These are phyloP conservation scores for Botrytis fabae DNA, from an alignment of 2,329 filamentous ascomycete species.

Conservation along the genomic window DNA sequence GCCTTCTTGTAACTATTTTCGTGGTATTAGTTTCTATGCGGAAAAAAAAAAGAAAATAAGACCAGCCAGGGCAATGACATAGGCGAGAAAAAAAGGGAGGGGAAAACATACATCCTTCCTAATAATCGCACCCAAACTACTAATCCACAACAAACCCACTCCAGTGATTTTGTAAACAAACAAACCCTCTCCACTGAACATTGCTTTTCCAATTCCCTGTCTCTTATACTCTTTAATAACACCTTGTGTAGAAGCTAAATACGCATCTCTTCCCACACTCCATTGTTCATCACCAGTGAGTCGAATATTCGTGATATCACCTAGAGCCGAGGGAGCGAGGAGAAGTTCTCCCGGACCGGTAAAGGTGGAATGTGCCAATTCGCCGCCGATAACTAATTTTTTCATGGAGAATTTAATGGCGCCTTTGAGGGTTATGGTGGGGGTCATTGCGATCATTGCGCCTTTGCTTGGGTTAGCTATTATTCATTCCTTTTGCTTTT, in stretches of 20 bases:
- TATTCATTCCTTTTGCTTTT: not conserved
- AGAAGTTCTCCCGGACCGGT: constrained; percentile 90
- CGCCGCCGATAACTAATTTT: constrained; percentile 81
- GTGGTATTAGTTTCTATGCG: not conserved
- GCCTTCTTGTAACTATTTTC: constrained; percentile 47
- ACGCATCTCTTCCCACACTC: constrained; percentile 85
- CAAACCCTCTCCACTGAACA: constrained; percentile 90
- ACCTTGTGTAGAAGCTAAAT: constrained; percentile 82
- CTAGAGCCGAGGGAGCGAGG: constrained; percentile 75
- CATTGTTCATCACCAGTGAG: constrained; percentile 72
- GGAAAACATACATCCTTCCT: constrained; percentile 75
- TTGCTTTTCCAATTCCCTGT: constrained; percentile 82
- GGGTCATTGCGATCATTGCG: constrained; percentile 93
- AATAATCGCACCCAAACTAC: constrained; percentile 92
- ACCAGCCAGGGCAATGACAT: not conserved
- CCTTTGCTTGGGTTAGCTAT: constrained; percentile 48
- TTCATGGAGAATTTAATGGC: constrained; percentile 83
- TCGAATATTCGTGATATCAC: constrained; percentile 81
- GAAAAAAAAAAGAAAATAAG: not conserved
- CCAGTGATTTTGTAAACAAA: constrained; percentile 88
- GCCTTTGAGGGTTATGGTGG: constrained; percentile 81
- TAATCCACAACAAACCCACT: constrained; percentile 80
- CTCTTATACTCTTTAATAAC: constrained; percentile 84
- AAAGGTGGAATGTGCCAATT: constrained; percentile 75
- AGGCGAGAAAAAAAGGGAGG: not conserved